Conservation (phyloP, 441 rosid genomes). For the Brassica hybrid region DNA sequence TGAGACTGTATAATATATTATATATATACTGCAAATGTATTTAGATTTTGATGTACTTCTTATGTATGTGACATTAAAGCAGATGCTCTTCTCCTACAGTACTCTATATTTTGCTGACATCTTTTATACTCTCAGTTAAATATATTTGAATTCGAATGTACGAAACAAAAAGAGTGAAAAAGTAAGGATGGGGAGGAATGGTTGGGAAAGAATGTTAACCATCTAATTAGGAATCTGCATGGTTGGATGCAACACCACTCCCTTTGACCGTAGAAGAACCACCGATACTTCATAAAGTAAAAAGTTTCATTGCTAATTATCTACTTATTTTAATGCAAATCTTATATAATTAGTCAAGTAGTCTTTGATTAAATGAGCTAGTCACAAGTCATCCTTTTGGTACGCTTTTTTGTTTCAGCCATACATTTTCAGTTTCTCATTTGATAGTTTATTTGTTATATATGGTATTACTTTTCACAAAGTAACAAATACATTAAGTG, state of each 20-base stretch:
- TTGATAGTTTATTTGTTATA: too few species aligned
- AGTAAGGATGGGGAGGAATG: constrained; percentile 22
- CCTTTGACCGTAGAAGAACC: constrained; percentile 37
- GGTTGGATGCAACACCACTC: constrained; percentile 38
- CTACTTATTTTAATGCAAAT: neutral
- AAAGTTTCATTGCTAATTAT: constrained; percentile 4
- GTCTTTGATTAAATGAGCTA: neutral
- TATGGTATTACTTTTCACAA: too few species aligned
- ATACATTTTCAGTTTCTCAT: too few species aligned
- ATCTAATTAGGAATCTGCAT: constrained; percentile 39
- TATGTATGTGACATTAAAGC: constrained; percentile 18
- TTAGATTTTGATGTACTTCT: neutral
- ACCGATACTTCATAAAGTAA: constrained; percentile 21
- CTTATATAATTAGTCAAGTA: neutral
- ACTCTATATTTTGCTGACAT: constrained; percentile 18
- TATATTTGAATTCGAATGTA: constrained; percentile 23
- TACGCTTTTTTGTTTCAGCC: too few species aligned
- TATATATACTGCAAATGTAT: too few species aligned
- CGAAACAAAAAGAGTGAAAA: constrained; percentile 11
- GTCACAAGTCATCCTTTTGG: neutral
- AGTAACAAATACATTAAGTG: too few species aligned
- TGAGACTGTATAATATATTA: neutral
- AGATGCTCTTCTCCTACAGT: constrained; percentile 22
- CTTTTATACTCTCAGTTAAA: constrained; percentile 20
- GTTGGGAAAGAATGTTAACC: constrained; percentile 34